These are phyloP conservation scores for Candida argentea DNA, from an alignment of 805 yeast genomes.

Conservation along the genomic window DNA sequence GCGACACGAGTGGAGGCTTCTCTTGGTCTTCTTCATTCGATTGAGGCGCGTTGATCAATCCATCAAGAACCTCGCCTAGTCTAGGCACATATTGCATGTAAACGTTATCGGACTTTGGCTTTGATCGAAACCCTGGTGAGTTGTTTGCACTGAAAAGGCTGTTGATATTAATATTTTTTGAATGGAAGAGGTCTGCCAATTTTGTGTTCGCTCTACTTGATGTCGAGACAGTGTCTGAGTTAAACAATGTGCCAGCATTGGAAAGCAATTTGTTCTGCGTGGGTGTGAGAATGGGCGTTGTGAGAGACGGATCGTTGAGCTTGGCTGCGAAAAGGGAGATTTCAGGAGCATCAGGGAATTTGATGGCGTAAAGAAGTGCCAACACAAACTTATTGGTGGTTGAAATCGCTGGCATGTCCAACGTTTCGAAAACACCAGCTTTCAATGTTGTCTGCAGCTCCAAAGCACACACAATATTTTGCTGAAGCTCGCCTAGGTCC, in stretches of 20 bases:
- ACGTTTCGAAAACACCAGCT: slow-evolving; percentile 42
- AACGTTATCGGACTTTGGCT: slow-evolving; percentile 45
- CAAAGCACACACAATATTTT: slow-evolving; percentile 55
- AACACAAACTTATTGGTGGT: slow-evolving; percentile 59
- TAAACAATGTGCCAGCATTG: slow-evolving; percentile 18
- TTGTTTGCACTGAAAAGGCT: slow-evolving; percentile 19
- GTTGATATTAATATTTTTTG: slow-evolving; percentile 20
- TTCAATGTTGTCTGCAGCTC: slow-evolving; percentile 32
- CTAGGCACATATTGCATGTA: slow-evolving; percentile 90
- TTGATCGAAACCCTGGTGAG: no score
- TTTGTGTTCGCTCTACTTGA: slow-evolving; percentile 8
- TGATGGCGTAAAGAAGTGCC: slow-evolving; percentile 61
- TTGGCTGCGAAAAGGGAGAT: slow-evolving; percentile 14
- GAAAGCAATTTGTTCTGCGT: slow-evolving; percentile 22
- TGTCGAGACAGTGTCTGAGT: slow-evolving; percentile 5
- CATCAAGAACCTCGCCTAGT: slow-evolving; percentile 34
- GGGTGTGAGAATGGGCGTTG: slow-evolving; percentile 22
- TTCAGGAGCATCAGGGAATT: slow-evolving; percentile 42
- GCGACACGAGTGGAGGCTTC: slow-evolving; percentile 17
- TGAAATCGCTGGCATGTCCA: slow-evolving; percentile 34
- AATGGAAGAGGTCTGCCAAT: slow-evolving; percentile 21
- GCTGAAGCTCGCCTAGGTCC: slow-evolving; percentile 87
- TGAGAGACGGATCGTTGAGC: slow-evolving; percentile 18
- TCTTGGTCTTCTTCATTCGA: slow-evolving; percentile 2
- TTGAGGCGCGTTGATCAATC: slow-evolving; percentile 9